Evolutionary conservation across 2,329 filamentous ascomycete species (phyloP).

Genomic region (Hypoxylon sp.): DNA sequence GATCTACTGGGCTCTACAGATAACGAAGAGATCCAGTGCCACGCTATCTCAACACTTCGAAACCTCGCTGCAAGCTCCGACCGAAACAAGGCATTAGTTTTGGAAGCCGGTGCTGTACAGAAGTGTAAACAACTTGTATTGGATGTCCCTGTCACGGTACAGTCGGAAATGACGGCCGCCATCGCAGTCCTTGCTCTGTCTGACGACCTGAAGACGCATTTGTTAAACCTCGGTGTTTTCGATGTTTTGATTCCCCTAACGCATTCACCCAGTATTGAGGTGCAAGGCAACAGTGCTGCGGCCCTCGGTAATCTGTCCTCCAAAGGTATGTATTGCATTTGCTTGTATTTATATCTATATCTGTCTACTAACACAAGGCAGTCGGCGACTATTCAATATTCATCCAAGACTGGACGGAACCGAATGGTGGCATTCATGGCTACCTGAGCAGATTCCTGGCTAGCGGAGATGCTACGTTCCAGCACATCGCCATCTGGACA

Average conservation of each 20-base stretch:
- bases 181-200: conserved; percentile 96
- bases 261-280: conserved; percentile 94
- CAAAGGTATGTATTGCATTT: conserved; percentile 74
- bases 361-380: conserved; percentile 53
- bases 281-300: conserved; percentile 97
- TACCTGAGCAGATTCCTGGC: conserved; percentile 93
- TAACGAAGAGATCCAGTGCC: conserved; percentile 98
- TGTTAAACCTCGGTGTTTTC: conserved; percentile 92
- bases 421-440: conserved; percentile 93
- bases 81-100: conserved; percentile 95
- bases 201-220: conserved; percentile 92
- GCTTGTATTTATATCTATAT: neutral
- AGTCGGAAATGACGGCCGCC: conserved; percentile 99
- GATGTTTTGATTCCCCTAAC: conserved; percentile 96
- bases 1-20: conserved; percentile 94
- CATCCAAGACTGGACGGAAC: conserved; percentile 91
- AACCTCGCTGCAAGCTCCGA: conserved; percentile 97
- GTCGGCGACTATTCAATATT: conserved; percentile 98
- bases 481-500: conserved; percentile 99
- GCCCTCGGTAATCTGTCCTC: conserved; percentile 95
- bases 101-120: conserved; percentile 95
- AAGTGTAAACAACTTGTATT: conserved; percentile 98
- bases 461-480: conserved; percentile 95
- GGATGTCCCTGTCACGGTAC: conserved; percentile 91
- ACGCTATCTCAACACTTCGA: conserved; percentile 95